These are phyloP conservation scores for Ganoderma leucocontextum DNA, from an alignment of 1,284 basidiomycete species.

Conservation along the genomic window DNA sequence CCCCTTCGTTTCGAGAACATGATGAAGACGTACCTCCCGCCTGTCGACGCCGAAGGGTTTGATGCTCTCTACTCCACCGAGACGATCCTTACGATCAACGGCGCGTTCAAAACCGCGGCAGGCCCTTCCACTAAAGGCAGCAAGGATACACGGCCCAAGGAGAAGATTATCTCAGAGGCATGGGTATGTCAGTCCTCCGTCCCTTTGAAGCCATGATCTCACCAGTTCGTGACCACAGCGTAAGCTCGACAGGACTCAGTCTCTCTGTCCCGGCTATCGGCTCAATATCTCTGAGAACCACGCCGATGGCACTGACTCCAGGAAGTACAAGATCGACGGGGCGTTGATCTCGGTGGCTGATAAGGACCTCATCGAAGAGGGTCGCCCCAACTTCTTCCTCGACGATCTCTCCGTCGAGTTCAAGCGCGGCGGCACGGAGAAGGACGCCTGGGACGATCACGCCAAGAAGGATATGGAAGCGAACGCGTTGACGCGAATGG, in stretches of 20 bases:
- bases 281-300: background rate
- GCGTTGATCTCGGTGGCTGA: background rate
- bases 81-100: background rate
- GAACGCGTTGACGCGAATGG: background rate
- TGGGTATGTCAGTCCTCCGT: background rate
- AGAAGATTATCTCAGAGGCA: background rate
- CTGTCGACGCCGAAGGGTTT: background rate
- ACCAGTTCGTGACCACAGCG: background rate
- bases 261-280: conserved; percentile 4
- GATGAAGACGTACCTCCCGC: conserved; percentile 7
- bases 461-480: background rate
- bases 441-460: background rate
- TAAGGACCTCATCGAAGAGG: background rate
- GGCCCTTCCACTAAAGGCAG: background rate
- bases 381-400: background rate
- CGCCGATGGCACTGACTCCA: background rate
- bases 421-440: background rate
- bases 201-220: background rate
- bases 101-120: background rate
- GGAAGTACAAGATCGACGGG: conserved; percentile 3
- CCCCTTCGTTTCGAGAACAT: background rate
- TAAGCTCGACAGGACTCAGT: background rate
- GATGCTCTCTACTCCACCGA: background rate
- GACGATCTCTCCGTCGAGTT: conserved; percentile 13
- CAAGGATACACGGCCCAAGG: background rate